These are phyloP conservation scores for Helotiales sp. DNA, from an alignment of 2,329 filamentous ascomycete species.

Conservation along the genomic window DNA sequence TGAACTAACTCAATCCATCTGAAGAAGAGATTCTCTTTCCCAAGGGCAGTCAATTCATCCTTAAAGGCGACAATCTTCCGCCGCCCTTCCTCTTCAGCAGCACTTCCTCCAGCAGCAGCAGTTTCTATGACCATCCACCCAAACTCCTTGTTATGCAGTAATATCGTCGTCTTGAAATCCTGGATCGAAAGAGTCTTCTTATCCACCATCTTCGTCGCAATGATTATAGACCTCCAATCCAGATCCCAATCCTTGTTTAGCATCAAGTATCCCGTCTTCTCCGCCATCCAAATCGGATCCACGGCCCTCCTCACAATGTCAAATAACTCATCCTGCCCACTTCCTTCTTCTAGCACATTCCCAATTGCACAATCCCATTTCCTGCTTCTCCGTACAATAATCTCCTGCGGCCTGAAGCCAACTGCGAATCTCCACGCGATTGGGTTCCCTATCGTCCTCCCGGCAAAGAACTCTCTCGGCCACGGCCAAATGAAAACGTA, in stretches of 20 bases:
- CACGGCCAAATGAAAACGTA: constrained; percentile 72
- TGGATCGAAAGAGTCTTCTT: constrained; percentile 62
- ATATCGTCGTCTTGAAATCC: constrained; percentile 73
- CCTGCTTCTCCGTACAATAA: constrained; percentile 79
- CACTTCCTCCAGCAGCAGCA: constrained; percentile 52
- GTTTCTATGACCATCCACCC: constrained; percentile 76
- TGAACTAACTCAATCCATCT: constrained; percentile 93
- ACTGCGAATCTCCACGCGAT: constrained; percentile 73
- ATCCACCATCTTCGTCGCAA: constrained; percentile 72
- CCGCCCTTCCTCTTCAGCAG: constrained; percentile 65
- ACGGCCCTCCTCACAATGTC: constrained; percentile 71
- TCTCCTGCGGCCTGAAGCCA: constrained; percentile 79
- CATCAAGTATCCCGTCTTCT: constrained; percentile 87
- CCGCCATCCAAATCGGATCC: constrained; percentile 65
- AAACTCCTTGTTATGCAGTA: constrained; percentile 69
- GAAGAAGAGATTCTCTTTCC: constrained; percentile 89
- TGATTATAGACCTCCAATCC: constrained; percentile 81
- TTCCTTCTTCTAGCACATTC: constrained; percentile 45
- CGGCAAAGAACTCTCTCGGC: constrained; percentile 74
- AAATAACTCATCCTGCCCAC: constrained; percentile 62
- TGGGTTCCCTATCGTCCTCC: constrained; percentile 63
- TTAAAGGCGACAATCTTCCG: constrained; percentile 82
- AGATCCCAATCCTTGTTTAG: constrained; percentile 87
- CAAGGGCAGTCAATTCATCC: constrained; percentile 73
- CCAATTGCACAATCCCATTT: constrained; percentile 68